These are phyloP conservation scores for Globisporangium cederbergense DNA, from an alignment of 352 stramenopile genomes.

Conservation along the genomic window DNA sequence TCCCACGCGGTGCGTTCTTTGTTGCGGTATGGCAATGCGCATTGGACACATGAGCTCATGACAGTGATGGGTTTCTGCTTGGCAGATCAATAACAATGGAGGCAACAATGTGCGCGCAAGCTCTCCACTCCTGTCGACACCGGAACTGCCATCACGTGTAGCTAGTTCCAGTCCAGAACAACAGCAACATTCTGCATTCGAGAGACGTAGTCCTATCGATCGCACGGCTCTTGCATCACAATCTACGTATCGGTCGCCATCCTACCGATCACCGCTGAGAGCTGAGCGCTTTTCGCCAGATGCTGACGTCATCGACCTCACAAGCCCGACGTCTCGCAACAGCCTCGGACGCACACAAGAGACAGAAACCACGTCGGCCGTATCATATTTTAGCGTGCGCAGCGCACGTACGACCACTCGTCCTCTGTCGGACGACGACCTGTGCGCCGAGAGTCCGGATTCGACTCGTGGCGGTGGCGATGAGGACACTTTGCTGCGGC, in stretches of 20 bases:
- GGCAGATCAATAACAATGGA: constrained; percentile 3
- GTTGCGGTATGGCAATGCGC: not conserved
- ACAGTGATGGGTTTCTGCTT: not conserved
- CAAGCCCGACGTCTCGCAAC: constrained; percentile 29
- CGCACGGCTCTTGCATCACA: not conserved
- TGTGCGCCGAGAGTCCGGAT: constrained; percentile 52
- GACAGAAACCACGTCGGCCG: not conserved
- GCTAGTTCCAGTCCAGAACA: not conserved
- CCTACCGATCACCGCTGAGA: not conserved
- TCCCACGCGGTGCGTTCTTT: constrained; percentile 9
- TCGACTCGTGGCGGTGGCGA: constrained; percentile 22
- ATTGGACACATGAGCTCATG: not conserved
- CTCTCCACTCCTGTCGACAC: constrained; percentile 5
- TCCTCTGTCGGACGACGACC: constrained; percentile 30
- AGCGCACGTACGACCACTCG: not conserved
- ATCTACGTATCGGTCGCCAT: not conserved
- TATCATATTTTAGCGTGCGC: not conserved
- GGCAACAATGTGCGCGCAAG: constrained; percentile 1
- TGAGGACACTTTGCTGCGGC: not conserved
- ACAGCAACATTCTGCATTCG: not conserved
- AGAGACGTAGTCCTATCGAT: not conserved
- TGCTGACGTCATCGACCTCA: constrained; percentile 58
- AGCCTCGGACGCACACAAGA: constrained; percentile 11
- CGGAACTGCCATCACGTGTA: not conserved
- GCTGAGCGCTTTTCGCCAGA: constrained; percentile 8